Base-by-base conservation (phyloP, 441 rosid species). In the Lepidium campestre region DNA sequence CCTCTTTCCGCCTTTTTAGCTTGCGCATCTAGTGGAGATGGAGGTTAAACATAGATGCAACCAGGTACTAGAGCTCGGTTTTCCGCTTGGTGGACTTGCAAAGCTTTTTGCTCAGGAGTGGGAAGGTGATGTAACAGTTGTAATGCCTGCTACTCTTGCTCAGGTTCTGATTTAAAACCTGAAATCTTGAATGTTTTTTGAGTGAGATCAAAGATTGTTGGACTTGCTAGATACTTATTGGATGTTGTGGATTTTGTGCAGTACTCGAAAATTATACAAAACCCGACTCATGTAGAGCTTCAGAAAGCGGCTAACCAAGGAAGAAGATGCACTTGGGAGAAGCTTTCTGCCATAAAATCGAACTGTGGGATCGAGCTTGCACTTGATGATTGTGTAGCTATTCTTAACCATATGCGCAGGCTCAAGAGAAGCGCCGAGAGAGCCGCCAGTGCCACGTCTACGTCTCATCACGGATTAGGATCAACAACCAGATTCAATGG, bases 81-180 rank as follows among this genome's bases (percentile, higher is more conserved):
- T 93, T 77, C 97, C 96, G 0, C 73, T 93, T 0, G 96, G 97
- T 55, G 97, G 99, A 78, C 57, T 93, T 12, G 95, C 99, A 41
- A 88, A 77, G 80, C 88, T 93, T 58, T 91, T 89, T 80, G 90
- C 97, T 65, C 99, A 93, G 75, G 99, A 93, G 48, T 91, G 99
- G 99, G 97, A 93, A 76, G 99, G 99, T 11, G 99, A 91, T 73
- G 88, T 93, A 49, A 93, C 95, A 37, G 95, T 91, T 62, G 96
- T 93, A 62, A 89, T 91, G 95, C 96, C 97, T 20, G 97, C 99
- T 67, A 93, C 99, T 12, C 82, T 87, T 44, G 81, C 95, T 78
- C 97, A 93, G 99, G 99, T 93, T 80, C 48, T 11, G 39, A 49
- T 58, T 55, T 37, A 68, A 65, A 57, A 44, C 54, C 17, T 2